Percentiles rank a stretch among this genome's conserved stretches.
phyloP scores from a whole-genome alignment of 805 yeast species.

The Ogataea nitratoaversa region DNA sequence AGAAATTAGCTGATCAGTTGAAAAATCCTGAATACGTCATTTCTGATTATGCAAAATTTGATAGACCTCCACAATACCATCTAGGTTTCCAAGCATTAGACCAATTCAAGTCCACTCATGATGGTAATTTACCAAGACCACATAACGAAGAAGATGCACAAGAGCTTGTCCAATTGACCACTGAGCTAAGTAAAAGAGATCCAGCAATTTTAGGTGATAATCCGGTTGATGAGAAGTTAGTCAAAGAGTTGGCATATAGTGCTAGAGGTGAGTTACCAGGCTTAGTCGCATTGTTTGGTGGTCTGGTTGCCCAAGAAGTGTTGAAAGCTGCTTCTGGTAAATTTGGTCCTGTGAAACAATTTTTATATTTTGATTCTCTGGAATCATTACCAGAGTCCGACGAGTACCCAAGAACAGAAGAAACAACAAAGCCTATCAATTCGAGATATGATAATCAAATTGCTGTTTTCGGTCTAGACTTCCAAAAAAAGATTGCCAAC shows the following conservation, averaged over 20 bases:
- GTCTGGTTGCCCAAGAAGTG: conserved; percentile 93
- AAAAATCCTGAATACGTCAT: conserved; percentile 70
- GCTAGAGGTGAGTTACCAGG: conserved; percentile 92
- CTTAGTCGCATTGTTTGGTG: conserved; percentile 85
- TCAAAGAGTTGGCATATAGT: conserved; percentile 74
- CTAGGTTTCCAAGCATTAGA: conserved; percentile 88
- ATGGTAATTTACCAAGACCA: conserved; percentile 72
- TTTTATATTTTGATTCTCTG: conserved; percentile 87
- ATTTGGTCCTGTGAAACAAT: conserved; percentile 90
- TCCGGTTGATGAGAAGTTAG: conserved; percentile 56
- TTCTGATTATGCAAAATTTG: conserved; percentile 93
- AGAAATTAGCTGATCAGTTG: conserved; percentile 61
- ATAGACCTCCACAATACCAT: conserved; percentile 86
- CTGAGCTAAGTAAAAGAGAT: conserved; percentile 52
- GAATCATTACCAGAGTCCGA: conserved; percentile 76
- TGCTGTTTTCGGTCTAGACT: conserved; percentile 85
- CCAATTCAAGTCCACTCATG: conserved; percentile 60
- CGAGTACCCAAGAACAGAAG: conserved; percentile 58
- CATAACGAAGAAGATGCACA: conserved; percentile 69
- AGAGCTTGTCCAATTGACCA: conserved; percentile 56
- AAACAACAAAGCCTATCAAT: conserved; percentile 67
- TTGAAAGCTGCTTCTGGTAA: conserved; percentile 93
- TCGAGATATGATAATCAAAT: conserved; percentile 93
- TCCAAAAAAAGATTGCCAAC: conserved; percentile 70
- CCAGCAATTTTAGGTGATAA: conserved; percentile 54